These are phyloP conservation scores for Salix suchowensis DNA, from an alignment of 345 rosid genomes.

Conservation along the genomic window DNA sequence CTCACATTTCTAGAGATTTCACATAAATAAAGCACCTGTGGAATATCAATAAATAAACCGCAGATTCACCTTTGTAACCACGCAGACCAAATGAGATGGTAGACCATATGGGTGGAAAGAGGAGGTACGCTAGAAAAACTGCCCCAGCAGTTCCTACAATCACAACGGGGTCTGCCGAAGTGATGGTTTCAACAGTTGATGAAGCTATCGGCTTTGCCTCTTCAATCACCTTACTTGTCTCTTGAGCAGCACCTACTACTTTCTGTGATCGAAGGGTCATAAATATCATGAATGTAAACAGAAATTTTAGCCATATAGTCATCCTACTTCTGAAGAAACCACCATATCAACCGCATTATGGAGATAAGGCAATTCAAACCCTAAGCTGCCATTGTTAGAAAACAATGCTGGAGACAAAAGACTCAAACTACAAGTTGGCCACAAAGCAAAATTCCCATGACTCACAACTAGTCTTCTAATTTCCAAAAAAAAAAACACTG, in stretches of 20 bases:
- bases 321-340: not conserved
- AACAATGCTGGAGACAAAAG: not conserved
- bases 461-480: not conserved
- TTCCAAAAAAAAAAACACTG: not conserved
- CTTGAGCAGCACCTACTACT: slow-evolving; percentile 67
- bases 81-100: slow-evolving; percentile 61
- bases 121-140: slow-evolving; percentile 56
- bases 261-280: slow-evolving; percentile 42
- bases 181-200: slow-evolving; percentile 65
- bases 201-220: slow-evolving; percentile 79
- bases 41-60: not conserved
- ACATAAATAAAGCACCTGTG: not conserved
- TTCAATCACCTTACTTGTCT: slow-evolving; percentile 59
- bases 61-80: slow-evolving; percentile 73
- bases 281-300: not conserved
- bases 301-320: not conserved
- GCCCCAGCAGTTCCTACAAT: slow-evolving; percentile 71
- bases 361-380: not conserved
- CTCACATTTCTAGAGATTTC: not conserved
- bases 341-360: not conserved
- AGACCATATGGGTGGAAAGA: slow-evolving; percentile 80
- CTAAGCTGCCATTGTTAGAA: not conserved
- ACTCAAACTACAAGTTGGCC: too few relatives aligned
- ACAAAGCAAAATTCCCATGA: not conserved
- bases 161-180: slow-evolving; percentile 67